These are phyloP conservation scores for Caryopteris hybrid DNA, from an alignment of 305 asterid genomes.

Conservation along the genomic window DNA sequence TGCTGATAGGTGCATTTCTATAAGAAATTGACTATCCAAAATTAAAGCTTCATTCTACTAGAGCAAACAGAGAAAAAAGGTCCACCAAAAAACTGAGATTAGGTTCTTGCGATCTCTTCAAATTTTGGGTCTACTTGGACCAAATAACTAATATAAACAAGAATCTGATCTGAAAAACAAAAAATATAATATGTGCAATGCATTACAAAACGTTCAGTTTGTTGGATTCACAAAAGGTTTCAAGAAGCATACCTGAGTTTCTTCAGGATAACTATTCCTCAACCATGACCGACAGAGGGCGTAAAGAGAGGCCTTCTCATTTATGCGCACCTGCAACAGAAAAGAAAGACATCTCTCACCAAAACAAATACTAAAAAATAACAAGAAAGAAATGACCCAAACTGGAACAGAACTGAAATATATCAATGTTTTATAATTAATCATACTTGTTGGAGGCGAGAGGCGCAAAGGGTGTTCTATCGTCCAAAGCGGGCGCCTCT, in stretches of 20 bases:
- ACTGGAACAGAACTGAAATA: neutral
- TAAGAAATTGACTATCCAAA: neutral
- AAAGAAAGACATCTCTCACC: conserved; percentile 12
- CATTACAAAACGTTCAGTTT: neutral
- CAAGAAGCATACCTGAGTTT: conserved; percentile 56
- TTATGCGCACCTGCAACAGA: conserved; percentile 54
- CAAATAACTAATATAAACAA: conserved; percentile 1
- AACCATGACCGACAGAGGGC: conserved; percentile 87
- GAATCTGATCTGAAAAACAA: neutral
- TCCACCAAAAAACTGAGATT: neutral
- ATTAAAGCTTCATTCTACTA: neutral
- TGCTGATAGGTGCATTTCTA: neutral
- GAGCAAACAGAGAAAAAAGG: neutral
- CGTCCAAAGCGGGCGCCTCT: too few species aligned
- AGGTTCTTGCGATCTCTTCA: neutral
- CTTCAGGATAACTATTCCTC: conserved; percentile 73
- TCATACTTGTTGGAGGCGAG: too few species aligned
- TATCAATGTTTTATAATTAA: neutral
- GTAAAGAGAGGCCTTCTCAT: conserved; percentile 67
- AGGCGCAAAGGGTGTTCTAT: too few species aligned
- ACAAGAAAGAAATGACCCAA: too few species aligned
- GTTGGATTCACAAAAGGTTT: neutral
- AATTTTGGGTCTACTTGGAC: too few species aligned
- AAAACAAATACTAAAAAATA: neutral
- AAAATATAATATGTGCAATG: neutral